A percentile compares a stretch with the other conserved stretches of the same genome.
phyloP scores from a whole-genome alignment of 106 monocot genomes.

The Agapanthus africanus region DNA sequence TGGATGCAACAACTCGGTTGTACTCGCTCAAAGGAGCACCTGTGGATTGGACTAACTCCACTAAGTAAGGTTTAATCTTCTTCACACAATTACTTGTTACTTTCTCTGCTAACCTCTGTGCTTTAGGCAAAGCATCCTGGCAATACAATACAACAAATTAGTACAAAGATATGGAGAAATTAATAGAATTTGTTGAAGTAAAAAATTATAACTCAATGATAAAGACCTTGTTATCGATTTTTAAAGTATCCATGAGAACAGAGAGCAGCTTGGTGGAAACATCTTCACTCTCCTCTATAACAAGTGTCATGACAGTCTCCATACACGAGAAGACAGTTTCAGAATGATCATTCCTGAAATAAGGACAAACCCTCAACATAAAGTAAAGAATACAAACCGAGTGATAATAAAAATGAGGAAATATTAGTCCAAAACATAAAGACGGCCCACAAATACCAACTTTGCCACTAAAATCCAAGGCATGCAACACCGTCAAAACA shows the following conservation, averaged over 20 bases:
- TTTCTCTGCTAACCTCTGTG: constrained; percentile 54
- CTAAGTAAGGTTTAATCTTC: constrained; percentile 59
- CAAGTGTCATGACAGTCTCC: constrained; percentile 79
- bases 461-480: too few relatives aligned
- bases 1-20: constrained; percentile 31
- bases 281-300: constrained; percentile 89
- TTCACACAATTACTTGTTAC: constrained; percentile 49
- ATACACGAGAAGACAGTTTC: constrained; percentile 51
- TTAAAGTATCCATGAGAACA: constrained; percentile 41
- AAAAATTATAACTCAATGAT: neutral
- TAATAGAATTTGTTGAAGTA: neutral
- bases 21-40: constrained; percentile 44
- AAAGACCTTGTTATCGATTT: constrained; percentile 48
- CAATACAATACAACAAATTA: neutral
- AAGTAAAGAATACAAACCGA: too few relatives aligned
- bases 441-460: too few relatives aligned
- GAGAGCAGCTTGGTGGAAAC: constrained; percentile 47
- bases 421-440: too few relatives aligned
- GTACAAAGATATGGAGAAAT: neutral
- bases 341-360: constrained; percentile 39
- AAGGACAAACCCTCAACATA: too few relatives aligned
- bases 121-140: constrained; percentile 53
- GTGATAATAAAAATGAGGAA: too few relatives aligned
- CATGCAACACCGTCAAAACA: too few relatives aligned
- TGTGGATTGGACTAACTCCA: constrained; percentile 22